Conservation (phyloP, 139 green algal genomes). For the Trebouxia sp. region DNA sequence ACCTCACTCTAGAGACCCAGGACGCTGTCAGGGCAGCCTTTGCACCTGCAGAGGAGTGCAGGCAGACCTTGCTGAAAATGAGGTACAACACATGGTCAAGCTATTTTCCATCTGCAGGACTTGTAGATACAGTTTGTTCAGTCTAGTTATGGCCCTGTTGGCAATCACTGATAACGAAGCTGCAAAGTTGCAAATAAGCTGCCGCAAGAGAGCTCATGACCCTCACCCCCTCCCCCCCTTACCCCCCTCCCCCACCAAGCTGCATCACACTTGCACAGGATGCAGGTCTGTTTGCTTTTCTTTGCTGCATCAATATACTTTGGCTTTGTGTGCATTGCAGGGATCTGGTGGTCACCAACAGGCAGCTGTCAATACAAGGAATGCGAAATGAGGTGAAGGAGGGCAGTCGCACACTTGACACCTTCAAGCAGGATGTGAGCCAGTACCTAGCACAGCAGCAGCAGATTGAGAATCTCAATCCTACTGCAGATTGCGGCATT, state of each 20-base stretch:
- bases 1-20: not conserved
- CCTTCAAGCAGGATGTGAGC: constrained; percentile 39
- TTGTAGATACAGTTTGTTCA: no score
- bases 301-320: no score
- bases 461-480: constrained; percentile 32
- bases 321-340: constrained; percentile 29
- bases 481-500: constrained; percentile 43
- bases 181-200: no score
- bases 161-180: no score
- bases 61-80: constrained; percentile 28
- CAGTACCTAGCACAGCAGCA: constrained; percentile 39
- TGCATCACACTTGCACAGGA: no score
- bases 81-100: no score
- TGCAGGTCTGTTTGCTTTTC: no score
- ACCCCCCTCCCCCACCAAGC: no score
- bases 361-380: constrained; percentile 10
- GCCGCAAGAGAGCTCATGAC: no score
- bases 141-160: no score
- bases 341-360: not conserved
- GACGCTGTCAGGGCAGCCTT: not conserved
- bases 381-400: constrained; percentile 37
- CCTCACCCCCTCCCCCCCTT: no score
- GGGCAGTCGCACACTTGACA: constrained; percentile 37
- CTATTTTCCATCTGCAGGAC: no score
- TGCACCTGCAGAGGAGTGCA: not conserved